Percentiles rank a stretch among this genome's conserved stretches.
Conservation (phyloP, 2,329 filamentous ascomycete genomes). For the Lecanosticta acicola region DNA sequence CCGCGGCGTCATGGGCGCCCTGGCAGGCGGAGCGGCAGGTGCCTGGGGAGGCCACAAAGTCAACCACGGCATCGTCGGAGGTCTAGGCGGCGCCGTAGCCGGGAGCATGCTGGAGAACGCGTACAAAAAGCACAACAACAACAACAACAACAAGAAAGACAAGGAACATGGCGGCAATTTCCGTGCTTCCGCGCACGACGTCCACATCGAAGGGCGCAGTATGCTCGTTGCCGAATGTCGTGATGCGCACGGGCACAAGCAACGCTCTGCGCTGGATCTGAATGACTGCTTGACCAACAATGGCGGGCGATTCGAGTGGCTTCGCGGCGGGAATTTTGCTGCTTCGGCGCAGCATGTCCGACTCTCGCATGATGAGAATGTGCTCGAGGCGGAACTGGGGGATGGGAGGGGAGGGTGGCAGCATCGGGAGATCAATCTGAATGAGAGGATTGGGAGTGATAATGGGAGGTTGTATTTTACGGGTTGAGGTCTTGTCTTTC, state of each 20-base stretch:
- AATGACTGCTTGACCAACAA: constrained; percentile 37
- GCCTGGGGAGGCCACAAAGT: constrained; percentile 53
- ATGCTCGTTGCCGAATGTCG: constrained; percentile 36
- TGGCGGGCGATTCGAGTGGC: constrained; percentile 35
- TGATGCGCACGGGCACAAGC: constrained; percentile 30
- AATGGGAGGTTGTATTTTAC: neutral
- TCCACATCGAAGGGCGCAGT: constrained; percentile 33
- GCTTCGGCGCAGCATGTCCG: constrained; percentile 30
- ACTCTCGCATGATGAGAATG: constrained; percentile 30
- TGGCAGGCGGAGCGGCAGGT: constrained; percentile 53
- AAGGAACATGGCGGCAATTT: constrained; percentile 35
- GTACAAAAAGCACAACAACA: constrained; percentile 41
- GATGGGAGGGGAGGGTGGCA: constrained; percentile 33
- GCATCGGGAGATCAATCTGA: constrained; percentile 30
- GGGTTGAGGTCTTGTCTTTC: too few species aligned
- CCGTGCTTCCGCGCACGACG: constrained; percentile 28
- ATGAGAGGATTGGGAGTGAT: constrained; percentile 32
- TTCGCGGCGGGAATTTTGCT: constrained; percentile 35
- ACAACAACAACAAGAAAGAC: constrained; percentile 34
- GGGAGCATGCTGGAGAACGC: constrained; percentile 53
- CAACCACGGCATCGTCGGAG: constrained; percentile 53
- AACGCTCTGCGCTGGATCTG: constrained; percentile 32
- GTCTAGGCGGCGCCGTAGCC: constrained; percentile 51
- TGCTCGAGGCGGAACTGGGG: constrained; percentile 34
- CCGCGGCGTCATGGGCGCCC: constrained; percentile 51